Evolutionary conservation across 2,329 filamentous ascomycete species (phyloP), one percentile per base, ranked within the genome.

Genomic region (Apiospora saccharicola): DNA sequence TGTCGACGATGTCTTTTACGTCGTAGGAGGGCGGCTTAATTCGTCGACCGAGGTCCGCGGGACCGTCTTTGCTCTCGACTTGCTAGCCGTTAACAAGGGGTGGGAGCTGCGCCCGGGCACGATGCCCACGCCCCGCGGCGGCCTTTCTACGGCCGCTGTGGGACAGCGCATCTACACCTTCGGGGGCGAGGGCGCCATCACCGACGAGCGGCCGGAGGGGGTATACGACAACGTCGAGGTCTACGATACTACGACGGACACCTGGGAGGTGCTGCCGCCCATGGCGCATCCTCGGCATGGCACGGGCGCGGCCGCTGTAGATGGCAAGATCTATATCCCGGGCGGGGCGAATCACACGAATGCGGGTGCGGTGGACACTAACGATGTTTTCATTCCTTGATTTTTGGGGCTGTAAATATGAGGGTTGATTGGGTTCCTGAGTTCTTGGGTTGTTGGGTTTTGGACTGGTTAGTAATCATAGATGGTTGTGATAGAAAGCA

Each of bases 201-300:
- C 51, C 2, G 24, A 24, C 1, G 51, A 53, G 24, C 51, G n/a
- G 51, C 67, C 67, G 10, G 71, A 73, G 0, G 80, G 78, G 0
- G 75, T 82, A 0, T 83, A 80, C 69, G 72, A 76, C 10, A 72
- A 82, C 26, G 77, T 77, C 12, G 78, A 83, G 53, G 75, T 75
- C 0, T 83, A 80, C 69, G 77, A 83, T 67, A 73, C 75, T 0
- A 24, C 26, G 24, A 76, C 72, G 1, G 74, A 82, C n/a, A 73
- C 41, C 1, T 82, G 82, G 82, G 69, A 69, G 10, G 68, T 69
- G 24, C 69, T 79, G 16, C 68, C 71, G 1, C 70, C 78, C 0
- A 82, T 83, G 82, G 68, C 70, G 1, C 12, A 80, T n/a, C 82
- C 82, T 4, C 74, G 81, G 30, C 82, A 83, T 71, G 81, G 81